Percentiles rank a stretch among this genome's conserved stretches.
Conservation (phyloP, 257 asterid genomes). For the Petunia axillaris region DNA sequence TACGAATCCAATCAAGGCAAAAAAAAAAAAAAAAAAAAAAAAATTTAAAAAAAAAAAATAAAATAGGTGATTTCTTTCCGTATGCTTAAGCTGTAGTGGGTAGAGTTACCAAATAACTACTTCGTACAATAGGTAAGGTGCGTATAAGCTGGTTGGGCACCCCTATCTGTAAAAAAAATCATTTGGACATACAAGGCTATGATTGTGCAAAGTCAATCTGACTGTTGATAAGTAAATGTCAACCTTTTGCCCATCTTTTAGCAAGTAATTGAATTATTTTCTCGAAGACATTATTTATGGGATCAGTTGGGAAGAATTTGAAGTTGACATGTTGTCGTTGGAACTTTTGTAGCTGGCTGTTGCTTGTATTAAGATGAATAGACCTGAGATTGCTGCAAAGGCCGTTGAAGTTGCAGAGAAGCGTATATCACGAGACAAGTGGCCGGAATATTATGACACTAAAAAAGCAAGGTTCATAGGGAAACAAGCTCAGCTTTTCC, state of each 20-base stretch:
- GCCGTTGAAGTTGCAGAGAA: slow-evolving; percentile 66
- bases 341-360: slow-evolving; percentile 60
- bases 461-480: slow-evolving; percentile 68
- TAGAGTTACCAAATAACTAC: too few species aligned
- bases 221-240: neutral
- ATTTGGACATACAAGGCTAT: too few species aligned
- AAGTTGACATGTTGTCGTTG: neutral
- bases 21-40: too few species aligned
- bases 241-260: neutral
- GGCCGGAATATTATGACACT: slow-evolving; percentile 82
- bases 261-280: neutral
- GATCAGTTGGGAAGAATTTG: neutral
- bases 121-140: too few species aligned
- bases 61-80: too few species aligned
- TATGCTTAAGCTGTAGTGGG: too few species aligned
- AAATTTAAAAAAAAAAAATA: too few species aligned
- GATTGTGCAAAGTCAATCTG: too few species aligned
- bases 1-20: too few species aligned
- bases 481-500: slow-evolving; percentile 63
- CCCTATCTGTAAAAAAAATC: too few species aligned
- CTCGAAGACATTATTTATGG: neutral
- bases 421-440: slow-evolving; percentile 61
- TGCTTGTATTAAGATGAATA: slow-evolving; percentile 72
- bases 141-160: too few species aligned
- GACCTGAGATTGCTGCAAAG: slow-evolving; percentile 74